phyloP scores from a whole-genome alignment of 1,284 basidiomycete species.

The Boletus sp. region DNA sequence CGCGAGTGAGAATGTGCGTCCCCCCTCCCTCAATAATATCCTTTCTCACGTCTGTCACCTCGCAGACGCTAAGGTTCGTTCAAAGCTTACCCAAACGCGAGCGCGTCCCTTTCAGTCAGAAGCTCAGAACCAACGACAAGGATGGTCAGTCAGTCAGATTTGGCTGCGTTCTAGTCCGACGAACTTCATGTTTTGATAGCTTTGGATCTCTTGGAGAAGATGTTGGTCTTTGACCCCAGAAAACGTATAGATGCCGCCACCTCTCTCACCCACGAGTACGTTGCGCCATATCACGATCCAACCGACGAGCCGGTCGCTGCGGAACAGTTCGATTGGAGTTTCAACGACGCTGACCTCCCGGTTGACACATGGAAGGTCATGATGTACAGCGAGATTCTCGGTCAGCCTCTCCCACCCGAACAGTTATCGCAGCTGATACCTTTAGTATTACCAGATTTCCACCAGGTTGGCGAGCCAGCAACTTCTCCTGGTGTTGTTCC shows the following conservation, averaged over 20 bases:
- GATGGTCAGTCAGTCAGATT: constrained; percentile 57
- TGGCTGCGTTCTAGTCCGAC: neutral
- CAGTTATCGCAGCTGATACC: constrained; percentile 7
- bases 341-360: constrained; percentile 99
- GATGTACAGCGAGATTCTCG: constrained; percentile 96
- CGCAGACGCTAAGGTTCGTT: constrained; percentile 95
- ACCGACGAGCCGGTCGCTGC: constrained; percentile 94
- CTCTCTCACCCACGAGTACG: constrained; percentile 91
- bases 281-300: constrained; percentile 97
- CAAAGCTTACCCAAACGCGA: constrained; percentile 96
- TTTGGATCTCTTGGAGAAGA: constrained; percentile 94
- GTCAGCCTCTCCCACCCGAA: constrained; percentile 42
- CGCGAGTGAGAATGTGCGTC: constrained; percentile 89
- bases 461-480: constrained; percentile 60
- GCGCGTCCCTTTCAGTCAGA: constrained; percentile 91
- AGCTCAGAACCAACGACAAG: constrained; percentile 87
- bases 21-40: neutral
- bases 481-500: constrained; percentile 42
- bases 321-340: constrained; percentile 98
- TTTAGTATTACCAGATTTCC: constrained; percentile 55
- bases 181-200: constrained; percentile 46
- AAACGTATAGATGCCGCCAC: constrained; percentile 94
- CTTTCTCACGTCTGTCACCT: constrained; percentile 16
- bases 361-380: constrained; percentile 99
- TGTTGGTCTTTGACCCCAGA: constrained; percentile 98